Base-by-base conservation (phyloP, 345 rosid species). In the Isatis tinctoria region DNA sequence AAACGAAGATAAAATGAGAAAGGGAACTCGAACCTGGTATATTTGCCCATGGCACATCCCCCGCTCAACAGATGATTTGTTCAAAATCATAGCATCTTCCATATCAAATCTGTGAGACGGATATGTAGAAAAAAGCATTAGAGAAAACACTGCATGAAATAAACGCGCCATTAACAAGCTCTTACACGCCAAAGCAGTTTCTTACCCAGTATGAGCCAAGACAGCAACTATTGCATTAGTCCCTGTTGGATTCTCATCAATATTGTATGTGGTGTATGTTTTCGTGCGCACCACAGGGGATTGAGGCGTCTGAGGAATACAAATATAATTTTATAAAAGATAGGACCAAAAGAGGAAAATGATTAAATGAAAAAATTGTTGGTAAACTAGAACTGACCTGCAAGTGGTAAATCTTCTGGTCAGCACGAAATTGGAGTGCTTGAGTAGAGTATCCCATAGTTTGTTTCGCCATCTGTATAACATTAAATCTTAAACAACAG, bases 11-110 rank as follows among this genome's bases (percentile, higher is more conserved):
- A 2, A 27, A 35, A 2, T 18, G 30, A 48, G 67, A 36, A 48
- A 22, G 49, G 44, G 76, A 77, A 59, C 18, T 40, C 81, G n/a
- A 65, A 95, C 99, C 97, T 90, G 96, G 72, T 92, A 92, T 81
- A 95, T 90, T 81, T 92, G 90, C 70, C 99, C 99, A 85, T 85
- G 97, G 81, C 83, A 92, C 97, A 95, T 84, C 67, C 99, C 97
- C 35, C 93, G 90, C 43, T 95, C 99, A 56, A 87, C 97, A 10
- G 99, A 83, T 70, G 99, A 92, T 79, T 95, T 95, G 67, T 95
- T 95, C 67, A 95, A 70, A 79, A 95, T 95, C 99, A 95, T 95
- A 4, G 99, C 97, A 83, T 95, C 99, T 87, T 95, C 99, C 99
- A 95, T 95, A 79, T 95, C 99, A 78, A 88, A 95, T 62, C 97